Evolutionary conservation across 73 alveolate genomes (phyloP).

Genomic region (Tetrahymena malaccensis): DNA sequence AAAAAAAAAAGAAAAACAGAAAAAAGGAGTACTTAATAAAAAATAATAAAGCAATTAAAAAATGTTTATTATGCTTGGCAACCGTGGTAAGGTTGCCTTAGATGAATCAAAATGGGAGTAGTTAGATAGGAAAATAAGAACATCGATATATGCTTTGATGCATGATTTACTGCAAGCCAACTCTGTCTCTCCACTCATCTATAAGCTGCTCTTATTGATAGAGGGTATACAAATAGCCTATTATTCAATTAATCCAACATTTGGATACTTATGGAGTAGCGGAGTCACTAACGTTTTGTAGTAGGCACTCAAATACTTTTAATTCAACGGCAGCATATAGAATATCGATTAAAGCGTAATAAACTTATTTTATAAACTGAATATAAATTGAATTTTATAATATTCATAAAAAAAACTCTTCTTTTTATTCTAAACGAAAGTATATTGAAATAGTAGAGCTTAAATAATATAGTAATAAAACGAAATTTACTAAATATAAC

Average conservation of each 20-base stretch:
- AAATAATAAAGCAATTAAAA: neutral
- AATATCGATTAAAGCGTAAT: constrained; percentile 21
- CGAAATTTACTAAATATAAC: neutral
- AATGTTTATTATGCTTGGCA: neutral
- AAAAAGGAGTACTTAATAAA: neutral
- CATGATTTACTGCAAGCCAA: constrained; percentile 27
- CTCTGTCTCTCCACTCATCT: constrained; percentile 21
- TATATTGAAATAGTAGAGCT: neutral
- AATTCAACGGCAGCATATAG: constrained; percentile 15
- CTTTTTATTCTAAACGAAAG: neutral
- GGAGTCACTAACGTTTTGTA: constrained; percentile 15
- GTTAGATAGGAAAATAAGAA: constrained; percentile 17
- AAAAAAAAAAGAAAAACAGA: neutral
- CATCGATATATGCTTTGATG: constrained; percentile 36
- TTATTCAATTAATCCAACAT: constrained; percentile 25
- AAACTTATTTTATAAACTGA: neutral
- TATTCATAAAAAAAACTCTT: neutral
- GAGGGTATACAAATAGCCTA: constrained; percentile 31
- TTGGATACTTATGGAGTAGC: constrained; percentile 1
- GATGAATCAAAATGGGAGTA: constrained; percentile 44
- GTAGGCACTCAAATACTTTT: constrained; percentile 31
- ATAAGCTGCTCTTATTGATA: constrained; percentile 13
- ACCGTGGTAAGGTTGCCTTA: neutral
- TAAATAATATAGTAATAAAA: neutral
- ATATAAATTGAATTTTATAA: too few species aligned